Evolutionary conservation across 2,329 filamentous ascomycete genomes (phyloP).

Genomic region (Claviceps sp.): DNA sequence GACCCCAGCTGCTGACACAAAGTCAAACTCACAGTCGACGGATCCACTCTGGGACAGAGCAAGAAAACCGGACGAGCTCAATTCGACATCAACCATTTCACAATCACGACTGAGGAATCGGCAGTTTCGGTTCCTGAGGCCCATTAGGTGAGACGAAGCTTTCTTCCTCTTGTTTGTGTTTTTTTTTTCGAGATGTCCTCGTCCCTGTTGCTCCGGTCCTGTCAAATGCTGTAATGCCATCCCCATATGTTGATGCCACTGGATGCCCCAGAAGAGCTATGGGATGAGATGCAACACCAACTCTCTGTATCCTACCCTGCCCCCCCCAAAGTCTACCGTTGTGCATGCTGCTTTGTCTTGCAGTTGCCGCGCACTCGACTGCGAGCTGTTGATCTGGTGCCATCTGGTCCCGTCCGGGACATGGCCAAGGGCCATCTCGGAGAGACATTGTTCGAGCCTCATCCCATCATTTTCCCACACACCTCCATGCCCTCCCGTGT

Average conservation of each 20-base stretch:
- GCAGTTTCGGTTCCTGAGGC: background rate
- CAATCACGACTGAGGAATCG: background rate
- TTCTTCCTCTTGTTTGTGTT: background rate
- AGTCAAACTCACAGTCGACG: constrained; percentile 2
- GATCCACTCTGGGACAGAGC: background rate
- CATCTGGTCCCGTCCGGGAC: background rate
- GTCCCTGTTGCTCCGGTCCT: background rate
- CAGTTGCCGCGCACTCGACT: background rate
- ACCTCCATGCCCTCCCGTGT: background rate
- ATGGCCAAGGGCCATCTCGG: background rate
- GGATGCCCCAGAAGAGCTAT: background rate
- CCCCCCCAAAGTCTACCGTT: background rate
- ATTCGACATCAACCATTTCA: background rate
- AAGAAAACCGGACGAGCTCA: constrained; percentile 3
- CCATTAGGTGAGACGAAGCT: constrained; percentile 1
- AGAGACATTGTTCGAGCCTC: background rate
- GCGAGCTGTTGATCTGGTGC: background rate
- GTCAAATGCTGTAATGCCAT: too few relatives aligned
- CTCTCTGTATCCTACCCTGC: background rate
- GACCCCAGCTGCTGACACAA: constrained; percentile 4
- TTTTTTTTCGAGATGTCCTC: background rate
- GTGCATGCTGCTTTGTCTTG: constrained; percentile 1
- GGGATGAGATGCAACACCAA: background rate
- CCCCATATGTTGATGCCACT: background rate
- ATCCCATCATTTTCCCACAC: background rate